These are phyloP conservation scores for Geoglossum glabrum DNA, from an alignment of 495 filamentous ascomycete genomes.

Conservation along the genomic window DNA sequence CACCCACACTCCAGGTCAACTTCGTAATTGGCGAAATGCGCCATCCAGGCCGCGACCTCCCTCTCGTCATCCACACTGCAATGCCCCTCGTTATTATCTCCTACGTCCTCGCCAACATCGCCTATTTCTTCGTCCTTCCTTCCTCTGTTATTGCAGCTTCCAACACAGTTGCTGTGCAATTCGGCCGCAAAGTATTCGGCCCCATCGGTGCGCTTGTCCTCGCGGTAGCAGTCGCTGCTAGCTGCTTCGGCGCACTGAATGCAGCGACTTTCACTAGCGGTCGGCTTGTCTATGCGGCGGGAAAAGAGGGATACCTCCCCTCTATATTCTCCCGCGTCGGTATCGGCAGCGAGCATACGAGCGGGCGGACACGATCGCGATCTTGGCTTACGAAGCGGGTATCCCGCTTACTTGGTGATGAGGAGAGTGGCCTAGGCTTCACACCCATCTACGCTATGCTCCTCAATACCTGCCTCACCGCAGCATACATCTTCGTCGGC, in stretches of 20 bases:
- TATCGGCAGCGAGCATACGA: conserved; percentile 22
- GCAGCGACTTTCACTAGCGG: conserved; percentile 86
- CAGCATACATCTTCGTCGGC: conserved; percentile 61
- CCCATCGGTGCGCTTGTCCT: conserved; percentile 61
- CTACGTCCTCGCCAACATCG: conserved; percentile 77
- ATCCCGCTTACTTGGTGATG: conserved; percentile 36
- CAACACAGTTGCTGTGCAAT: conserved; percentile 88
- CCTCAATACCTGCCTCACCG: conserved; percentile 54
- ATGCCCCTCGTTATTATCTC: conserved; percentile 85
- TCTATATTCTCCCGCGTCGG: conserved; percentile 67
- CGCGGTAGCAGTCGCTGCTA: conserved; percentile 71
- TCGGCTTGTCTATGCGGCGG: conserved; percentile 81
- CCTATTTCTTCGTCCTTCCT: conserved; percentile 92
- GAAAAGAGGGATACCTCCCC: conserved; percentile 88
- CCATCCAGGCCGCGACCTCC: conserved; percentile 73
- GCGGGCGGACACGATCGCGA: conserved; percentile 30
- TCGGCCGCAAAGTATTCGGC: conserved; percentile 80
- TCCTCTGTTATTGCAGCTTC: conserved; percentile 52
- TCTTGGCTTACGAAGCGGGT: conserved; percentile 38
- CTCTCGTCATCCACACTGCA: conserved; percentile 86
- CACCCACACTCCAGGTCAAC: conserved; percentile 44
- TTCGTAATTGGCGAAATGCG: conserved; percentile 95
- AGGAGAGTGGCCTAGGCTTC: conserved; percentile 40
- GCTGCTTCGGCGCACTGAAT: conserved; percentile 84
- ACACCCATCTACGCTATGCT: conserved; percentile 81